Percentiles rank a stretch among this genome's conserved stretches.
These are phyloP conservation scores for Priceomyces medius DNA, from an alignment of 805 yeast species.

Conservation along the genomic window DNA sequence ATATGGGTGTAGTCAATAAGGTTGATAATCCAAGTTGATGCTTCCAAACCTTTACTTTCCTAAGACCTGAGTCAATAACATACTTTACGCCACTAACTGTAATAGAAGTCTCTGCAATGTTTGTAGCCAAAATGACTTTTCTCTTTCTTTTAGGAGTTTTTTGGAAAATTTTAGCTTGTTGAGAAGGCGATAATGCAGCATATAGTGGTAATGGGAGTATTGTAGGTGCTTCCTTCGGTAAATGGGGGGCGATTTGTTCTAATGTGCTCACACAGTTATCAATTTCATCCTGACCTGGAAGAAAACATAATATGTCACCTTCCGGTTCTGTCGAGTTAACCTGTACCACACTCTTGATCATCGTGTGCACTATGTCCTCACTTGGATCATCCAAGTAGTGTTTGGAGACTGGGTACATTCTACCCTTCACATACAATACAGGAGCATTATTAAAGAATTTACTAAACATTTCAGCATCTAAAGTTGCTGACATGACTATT, in stretches of 20 bases:
- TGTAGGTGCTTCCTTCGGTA: conserved; percentile 74
- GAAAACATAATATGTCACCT: conserved; percentile 90
- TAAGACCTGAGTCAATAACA: conserved; percentile 87
- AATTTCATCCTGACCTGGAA: conserved; percentile 97
- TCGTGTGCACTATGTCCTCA: conserved; percentile 82
- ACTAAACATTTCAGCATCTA: conserved; percentile 87
- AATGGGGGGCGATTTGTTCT: conserved; percentile 55
- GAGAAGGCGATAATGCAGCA: conserved; percentile 87
- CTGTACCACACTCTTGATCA: conserved; percentile 72
- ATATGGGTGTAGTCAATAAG: conserved; percentile 84
- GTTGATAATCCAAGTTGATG: conserved; percentile 93
- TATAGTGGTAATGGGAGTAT: conserved; percentile 81
- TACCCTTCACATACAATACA: conserved; percentile 85
- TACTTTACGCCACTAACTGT: conserved; percentile 93
- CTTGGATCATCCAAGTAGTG: conserved; percentile 61
- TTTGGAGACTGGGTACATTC: conserved; percentile 79
- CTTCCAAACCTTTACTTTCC: conserved; percentile 94
- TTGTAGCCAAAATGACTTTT: conserved; percentile 88
- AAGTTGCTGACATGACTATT: conserved; percentile 94
- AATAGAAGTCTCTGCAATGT: conserved; percentile 96
- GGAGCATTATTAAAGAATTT: conserved; percentile 76
- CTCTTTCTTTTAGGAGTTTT: conserved; percentile 64
- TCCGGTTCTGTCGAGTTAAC: conserved; percentile 73
- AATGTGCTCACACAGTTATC: conserved; percentile 74
- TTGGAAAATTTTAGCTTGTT: conserved; percentile 78